These are phyloP conservation scores for Vanilla planifolia DNA, from an alignment of 106 monocot genomes.

Conservation along the genomic window DNA sequence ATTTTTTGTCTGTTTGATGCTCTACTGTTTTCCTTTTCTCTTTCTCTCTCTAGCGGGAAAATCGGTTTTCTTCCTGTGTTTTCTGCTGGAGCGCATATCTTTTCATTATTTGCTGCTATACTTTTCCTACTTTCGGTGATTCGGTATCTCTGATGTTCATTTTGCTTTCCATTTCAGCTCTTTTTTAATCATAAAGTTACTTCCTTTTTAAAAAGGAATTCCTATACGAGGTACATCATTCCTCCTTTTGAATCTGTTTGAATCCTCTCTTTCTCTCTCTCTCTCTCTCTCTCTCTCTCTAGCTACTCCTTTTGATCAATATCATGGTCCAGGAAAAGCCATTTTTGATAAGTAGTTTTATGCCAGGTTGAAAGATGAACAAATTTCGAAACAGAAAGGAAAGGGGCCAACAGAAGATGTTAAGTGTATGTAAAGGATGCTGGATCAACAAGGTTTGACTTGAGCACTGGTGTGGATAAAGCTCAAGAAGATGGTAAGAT, in stretches of 20 bases:
- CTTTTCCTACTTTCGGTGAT: conserved; percentile 3
- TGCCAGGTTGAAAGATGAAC: background rate
- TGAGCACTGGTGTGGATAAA: conserved; percentile 10
- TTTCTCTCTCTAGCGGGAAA: background rate
- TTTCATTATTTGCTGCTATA: background rate
- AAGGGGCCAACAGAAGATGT: background rate
- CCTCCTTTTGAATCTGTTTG: too few species aligned
- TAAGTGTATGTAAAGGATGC: background rate
- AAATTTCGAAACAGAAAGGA: background rate
- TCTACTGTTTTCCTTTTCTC: too few species aligned
- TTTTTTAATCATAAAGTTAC: background rate
- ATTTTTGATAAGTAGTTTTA: background rate
- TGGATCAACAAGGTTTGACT: background rate
- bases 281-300: conserved; percentile 7
- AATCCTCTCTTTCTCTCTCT: too few species aligned
- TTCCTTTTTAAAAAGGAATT: background rate
- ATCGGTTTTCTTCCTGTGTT: background rate
- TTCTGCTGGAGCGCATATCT: background rate
- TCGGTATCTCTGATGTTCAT: background rate
- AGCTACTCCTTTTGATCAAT: background rate
- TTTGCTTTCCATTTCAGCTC: background rate
- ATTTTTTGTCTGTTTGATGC: too few species aligned
- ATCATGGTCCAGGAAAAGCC: background rate
- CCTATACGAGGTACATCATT: background rate
- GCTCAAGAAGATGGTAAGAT: conserved; percentile 6